These are phyloP conservation scores for Schwanniomyces pseudopolymorphus DNA, from an alignment of 805 yeast species.

Conservation along the genomic window DNA sequence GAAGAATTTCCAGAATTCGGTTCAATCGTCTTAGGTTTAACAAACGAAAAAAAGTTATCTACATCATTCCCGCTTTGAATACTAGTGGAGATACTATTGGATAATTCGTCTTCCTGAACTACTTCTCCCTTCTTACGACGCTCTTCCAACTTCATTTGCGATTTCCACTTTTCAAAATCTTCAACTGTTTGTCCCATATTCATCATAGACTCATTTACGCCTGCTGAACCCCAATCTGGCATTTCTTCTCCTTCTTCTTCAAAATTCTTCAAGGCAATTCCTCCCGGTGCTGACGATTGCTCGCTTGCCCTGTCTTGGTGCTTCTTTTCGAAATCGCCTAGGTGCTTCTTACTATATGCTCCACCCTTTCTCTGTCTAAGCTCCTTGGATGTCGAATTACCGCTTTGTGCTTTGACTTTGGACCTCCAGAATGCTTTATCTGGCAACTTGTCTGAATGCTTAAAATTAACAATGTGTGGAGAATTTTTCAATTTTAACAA, in stretches of 20 bases:
- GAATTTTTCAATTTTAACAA: constrained; percentile 33
- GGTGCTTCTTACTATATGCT: constrained; percentile 14
- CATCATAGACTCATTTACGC: constrained; percentile 17
- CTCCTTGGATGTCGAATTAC: constrained; percentile 8
- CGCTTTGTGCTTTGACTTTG: constrained; percentile 16
- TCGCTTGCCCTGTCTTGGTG: background rate
- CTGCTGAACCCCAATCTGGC: constrained; percentile 43
- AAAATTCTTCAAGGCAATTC: constrained; percentile 27
- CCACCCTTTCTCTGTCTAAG: constrained; percentile 14
- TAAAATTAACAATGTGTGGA: constrained; percentile 32
- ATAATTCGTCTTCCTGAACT: constrained; percentile 8
- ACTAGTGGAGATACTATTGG: constrained; percentile 12
- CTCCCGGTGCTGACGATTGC: background rate
- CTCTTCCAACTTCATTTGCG: constrained; percentile 51
- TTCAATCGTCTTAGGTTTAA: constrained; percentile 25
- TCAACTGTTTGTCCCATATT: constrained; percentile 53
- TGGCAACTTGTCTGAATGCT: constrained; percentile 39
- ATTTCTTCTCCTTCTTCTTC: constrained; percentile 36
- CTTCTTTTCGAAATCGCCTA: constrained; percentile 13
- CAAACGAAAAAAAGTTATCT: constrained; percentile 44
- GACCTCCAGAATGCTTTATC: constrained; percentile 50
- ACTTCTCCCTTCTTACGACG: constrained; percentile 45
- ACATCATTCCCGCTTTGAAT: constrained; percentile 35
- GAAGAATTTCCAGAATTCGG: constrained; percentile 3
- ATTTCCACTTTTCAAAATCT: constrained; percentile 62